Base-by-base conservation (phyloP, 805 yeast species). In the Metschnikowia santaceciliae region DNA sequence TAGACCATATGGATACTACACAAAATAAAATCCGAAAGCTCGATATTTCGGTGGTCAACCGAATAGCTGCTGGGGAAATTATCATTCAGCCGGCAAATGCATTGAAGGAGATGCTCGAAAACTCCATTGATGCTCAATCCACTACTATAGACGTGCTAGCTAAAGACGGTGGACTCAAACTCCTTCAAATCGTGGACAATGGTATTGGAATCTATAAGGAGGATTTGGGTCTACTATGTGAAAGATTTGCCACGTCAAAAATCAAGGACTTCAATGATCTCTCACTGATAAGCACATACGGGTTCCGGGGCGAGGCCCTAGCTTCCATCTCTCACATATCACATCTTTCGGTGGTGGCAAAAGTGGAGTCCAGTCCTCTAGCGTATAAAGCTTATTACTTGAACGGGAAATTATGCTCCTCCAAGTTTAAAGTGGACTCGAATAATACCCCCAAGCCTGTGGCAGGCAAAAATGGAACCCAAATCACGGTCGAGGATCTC, bases 51-150 rank as follows among this genome's bases (percentile, higher is more conserved):
- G 97, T 91, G 19, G 88, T 94, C 45, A 91, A 90, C 65, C 80
- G 85, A 54, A 94, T 94, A 26, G 99, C 99, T 0, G 99, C 99
- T 1, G 99, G 99, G 0, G 98, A 94, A 70, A 89, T 94, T 68
- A 88, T 94, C 51, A 79, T 91, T 26, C 92, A 91, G 4, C 98
- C 99, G 0, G 87, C 92, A 4, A 94, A 92, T 65, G 99, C 99
- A 0, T 71, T 94, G 39, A 94, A 94, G 64, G 99, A 94, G 66
- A 72, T 94, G 72, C 71, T 94, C 53, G 99, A 94, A 69, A 94
- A 94, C 72, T 80, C 96, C 5, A 82, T 94, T 11, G 99, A 94
- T 65, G 97, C 99, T 0, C 75, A 78, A 0, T 73, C 96, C 11
- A 76, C 91, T 0, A 65, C 77, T 45, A 80, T 94, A 13, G 97